Percentiles rank a stretch among this genome's conserved stretches.
Evolutionary conservation across 768 basidiomycete genomes (phyloP).

Genomic region (Hydnomerulius pinastri): DNA sequence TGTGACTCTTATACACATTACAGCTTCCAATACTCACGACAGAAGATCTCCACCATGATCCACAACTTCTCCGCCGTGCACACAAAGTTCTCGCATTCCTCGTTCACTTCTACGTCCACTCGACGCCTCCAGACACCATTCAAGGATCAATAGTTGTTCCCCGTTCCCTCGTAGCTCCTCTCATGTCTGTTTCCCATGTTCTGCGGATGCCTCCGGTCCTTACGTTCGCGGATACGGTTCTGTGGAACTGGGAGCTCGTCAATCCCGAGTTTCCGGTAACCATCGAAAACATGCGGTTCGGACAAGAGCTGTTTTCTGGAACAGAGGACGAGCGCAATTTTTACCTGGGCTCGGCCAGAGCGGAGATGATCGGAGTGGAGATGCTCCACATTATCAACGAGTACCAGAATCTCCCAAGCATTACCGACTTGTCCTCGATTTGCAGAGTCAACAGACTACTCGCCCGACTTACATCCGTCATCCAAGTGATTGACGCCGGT

Average conservation of each 20-base stretch:
- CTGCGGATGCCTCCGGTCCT: slow-evolving; percentile 91
- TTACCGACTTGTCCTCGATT: slow-evolving; percentile 60
- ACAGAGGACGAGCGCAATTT: slow-evolving; percentile 85
- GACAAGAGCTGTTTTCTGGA: slow-evolving; percentile 73
- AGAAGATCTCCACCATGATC: slow-evolving; percentile 49
- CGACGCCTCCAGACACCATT: slow-evolving; percentile 49
- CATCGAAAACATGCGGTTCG: slow-evolving; percentile 71
- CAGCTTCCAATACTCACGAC: slow-evolving; percentile 77
- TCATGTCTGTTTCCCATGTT: slow-evolving; percentile 70
- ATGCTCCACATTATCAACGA: slow-evolving; percentile 87
- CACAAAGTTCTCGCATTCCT: slow-evolving; percentile 90
- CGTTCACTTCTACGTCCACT: slow-evolving; percentile 89
- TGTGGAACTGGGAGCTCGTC: slow-evolving; percentile 84
- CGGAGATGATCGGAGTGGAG: slow-evolving; percentile 85
- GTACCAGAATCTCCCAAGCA: slow-evolving; percentile 74
- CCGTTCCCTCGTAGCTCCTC: slow-evolving; percentile 71
- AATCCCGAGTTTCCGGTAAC: slow-evolving; percentile 61
- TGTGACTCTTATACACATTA: slow-evolving; percentile 14
- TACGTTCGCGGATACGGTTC: slow-evolving; percentile 94
- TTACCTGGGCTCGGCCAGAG: slow-evolving; percentile 79
- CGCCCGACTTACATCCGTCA: slow-evolving; percentile 59
- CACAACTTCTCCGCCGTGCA: slow-evolving; percentile 74
- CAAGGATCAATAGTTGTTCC: slow-evolving; percentile 62
- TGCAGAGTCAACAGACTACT: slow-evolving; percentile 76
- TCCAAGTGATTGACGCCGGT: slow-evolving; percentile 73